phyloP scores from a whole-genome alignment of 2,329 filamentous ascomycete genomes.

The Cyphellophora europaea region DNA sequence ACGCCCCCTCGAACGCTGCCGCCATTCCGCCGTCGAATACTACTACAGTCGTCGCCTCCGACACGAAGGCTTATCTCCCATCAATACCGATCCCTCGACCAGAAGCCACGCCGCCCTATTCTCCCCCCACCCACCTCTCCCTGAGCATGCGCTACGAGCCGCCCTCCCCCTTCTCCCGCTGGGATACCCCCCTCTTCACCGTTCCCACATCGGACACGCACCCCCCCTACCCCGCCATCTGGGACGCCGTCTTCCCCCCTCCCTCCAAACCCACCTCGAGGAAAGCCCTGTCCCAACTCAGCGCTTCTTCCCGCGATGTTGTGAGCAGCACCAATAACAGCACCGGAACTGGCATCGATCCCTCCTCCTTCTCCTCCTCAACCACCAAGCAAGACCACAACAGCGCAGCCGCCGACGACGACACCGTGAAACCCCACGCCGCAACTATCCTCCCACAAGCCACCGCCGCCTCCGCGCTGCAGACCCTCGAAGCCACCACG shows the following conservation, averaged over 20 bases:
- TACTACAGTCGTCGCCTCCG: not conserved
- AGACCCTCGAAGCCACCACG: constrained; percentile 27
- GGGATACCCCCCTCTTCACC: constrained; percentile 58
- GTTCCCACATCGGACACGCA: constrained; percentile 47
- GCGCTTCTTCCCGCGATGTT: constrained; percentile 6
- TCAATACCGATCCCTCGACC: constrained; percentile 11
- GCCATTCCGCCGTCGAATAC: not conserved
- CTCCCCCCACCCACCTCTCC: constrained; percentile 50
- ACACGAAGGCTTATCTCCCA: constrained; percentile 1
- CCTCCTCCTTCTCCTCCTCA: constrained; percentile 10
- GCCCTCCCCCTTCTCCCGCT: constrained; percentile 55
- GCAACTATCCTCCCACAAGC: constrained; percentile 32
- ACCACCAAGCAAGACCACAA: constrained; percentile 16
- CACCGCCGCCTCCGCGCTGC: constrained; percentile 31
- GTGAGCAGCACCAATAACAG: constrained; percentile 4
- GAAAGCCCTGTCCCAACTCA: constrained; percentile 13
- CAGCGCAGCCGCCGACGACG: constrained; percentile 17
- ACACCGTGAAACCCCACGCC: constrained; percentile 29
- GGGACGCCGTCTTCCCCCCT: constrained; percentile 41
- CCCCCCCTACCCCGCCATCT: constrained; percentile 51
- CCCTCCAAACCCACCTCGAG: constrained; percentile 13
- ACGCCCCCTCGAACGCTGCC: not conserved
- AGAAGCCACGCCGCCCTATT: constrained; percentile 33
- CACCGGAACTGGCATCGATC: constrained; percentile 7
- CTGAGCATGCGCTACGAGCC: constrained; percentile 59